Conservation (phyloP, 495 filamentous ascomycete genomes). For the Aspergillus cristatus region DNA sequence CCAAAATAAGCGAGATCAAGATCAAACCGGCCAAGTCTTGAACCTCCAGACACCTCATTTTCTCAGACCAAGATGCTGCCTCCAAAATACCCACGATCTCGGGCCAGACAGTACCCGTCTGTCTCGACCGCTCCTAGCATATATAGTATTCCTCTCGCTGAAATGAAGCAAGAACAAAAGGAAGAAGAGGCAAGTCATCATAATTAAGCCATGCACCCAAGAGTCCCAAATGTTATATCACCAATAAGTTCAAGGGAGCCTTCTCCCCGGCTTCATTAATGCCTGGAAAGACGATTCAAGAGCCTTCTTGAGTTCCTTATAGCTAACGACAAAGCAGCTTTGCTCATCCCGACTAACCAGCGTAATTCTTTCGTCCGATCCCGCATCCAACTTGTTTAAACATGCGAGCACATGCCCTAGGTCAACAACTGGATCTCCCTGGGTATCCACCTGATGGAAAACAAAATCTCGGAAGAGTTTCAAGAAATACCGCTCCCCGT, state of each 20-base stretch:
- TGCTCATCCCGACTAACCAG: slow-evolving; percentile 85
- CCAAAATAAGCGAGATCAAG: too few relatives aligned
- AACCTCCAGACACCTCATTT: too few relatives aligned
- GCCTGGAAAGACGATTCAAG: slow-evolving; percentile 74
- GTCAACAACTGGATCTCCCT: slow-evolving; percentile 71
- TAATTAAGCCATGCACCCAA: too few relatives aligned
- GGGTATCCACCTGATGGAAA: slow-evolving; percentile 85
- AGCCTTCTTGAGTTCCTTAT: slow-evolving; percentile 75
- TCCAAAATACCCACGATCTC: too few relatives aligned
- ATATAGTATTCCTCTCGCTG: slow-evolving; percentile 5
- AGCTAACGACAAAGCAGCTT: slow-evolving; percentile 75
- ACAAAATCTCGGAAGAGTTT: slow-evolving; percentile 95
- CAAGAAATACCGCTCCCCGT: slow-evolving; percentile 78
- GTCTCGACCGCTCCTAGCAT: slow-evolving; percentile 1
- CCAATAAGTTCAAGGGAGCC: slow-evolving; percentile 25
- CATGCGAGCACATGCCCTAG: slow-evolving; percentile 75
- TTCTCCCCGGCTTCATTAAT: slow-evolving; percentile 48
- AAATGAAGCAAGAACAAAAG: too few relatives aligned
- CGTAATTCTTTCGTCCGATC: slow-evolving; percentile 74
- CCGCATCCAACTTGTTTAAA: slow-evolving; percentile 88
- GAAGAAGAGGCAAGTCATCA: too few relatives aligned
- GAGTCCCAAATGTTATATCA: not conserved
- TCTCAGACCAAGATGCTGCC: too few relatives aligned
- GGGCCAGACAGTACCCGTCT: not conserved
- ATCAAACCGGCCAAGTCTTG: too few relatives aligned